Percentiles rank a stretch among this genome's conserved stretches.
phyloP scores from a whole-genome alignment of 2,329 filamentous ascomycete species.

The Fusarium virguliforme region DNA sequence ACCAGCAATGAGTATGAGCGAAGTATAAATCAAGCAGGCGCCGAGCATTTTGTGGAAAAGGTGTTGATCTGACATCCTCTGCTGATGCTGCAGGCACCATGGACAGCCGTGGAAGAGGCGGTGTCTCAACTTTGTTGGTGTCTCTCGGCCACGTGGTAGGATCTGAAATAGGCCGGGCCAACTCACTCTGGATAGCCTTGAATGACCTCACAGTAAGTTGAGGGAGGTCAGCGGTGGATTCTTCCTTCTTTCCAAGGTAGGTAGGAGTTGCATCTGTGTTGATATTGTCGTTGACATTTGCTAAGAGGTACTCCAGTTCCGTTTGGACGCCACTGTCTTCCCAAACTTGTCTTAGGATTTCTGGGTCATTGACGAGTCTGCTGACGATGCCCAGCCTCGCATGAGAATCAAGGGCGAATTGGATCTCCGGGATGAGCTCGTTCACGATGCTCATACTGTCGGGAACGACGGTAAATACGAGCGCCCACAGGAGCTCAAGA shows the following conservation, averaged over 20 bases:
- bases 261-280: not conserved
- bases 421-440: slow-evolving; percentile 5
- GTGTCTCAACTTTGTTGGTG: not conserved
- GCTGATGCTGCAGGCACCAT: not conserved
- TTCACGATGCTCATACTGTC: slow-evolving; percentile 2
- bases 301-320: not conserved
- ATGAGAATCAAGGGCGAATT: slow-evolving; percentile 10
- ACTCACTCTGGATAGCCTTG: not conserved
- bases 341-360: not conserved
- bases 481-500: slow-evolving; percentile 4
- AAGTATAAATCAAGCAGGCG: slow-evolving; percentile 10
- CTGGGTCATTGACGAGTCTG: slow-evolving; percentile 1
- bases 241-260: not conserved
- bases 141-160: no score
- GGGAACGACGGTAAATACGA: slow-evolving; percentile 6
- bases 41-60: slow-evolving; percentile 4
- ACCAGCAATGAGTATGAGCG: slow-evolving; percentile 7
- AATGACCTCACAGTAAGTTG: not conserved
- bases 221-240: not conserved
- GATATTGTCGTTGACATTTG: not conserved
- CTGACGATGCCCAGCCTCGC: slow-evolving; percentile 5
- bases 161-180: not conserved
- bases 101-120: not conserved
- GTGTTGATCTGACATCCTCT: not conserved
- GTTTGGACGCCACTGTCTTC: not conserved